Conservation (phyloP, 352 stramenopile species). For the Globisporangium acanthophoron region DNA sequence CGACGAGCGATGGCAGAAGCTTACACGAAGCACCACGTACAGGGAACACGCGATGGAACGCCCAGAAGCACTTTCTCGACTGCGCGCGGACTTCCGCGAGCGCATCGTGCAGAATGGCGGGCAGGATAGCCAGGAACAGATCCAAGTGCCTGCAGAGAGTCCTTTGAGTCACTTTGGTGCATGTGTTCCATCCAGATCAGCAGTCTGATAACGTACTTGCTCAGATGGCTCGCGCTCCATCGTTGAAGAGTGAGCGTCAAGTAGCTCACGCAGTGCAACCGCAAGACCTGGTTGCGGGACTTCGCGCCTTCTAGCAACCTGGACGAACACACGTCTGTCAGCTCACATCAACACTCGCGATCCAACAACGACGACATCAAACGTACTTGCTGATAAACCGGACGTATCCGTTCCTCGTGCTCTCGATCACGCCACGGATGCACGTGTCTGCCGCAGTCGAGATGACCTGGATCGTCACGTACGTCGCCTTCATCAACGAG, state of each 20-base stretch:
- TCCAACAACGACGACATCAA: not conserved
- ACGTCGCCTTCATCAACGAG: slow-evolving; percentile 78
- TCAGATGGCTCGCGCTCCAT: slow-evolving; percentile 63
- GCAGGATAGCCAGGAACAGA: slow-evolving; percentile 53
- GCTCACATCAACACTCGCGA: not conserved
- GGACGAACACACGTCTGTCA: slow-evolving; percentile 1
- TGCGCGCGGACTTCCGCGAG: slow-evolving; percentile 68
- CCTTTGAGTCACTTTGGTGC: not conserved
- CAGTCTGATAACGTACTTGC: slow-evolving; percentile 39
- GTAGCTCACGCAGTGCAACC: slow-evolving; percentile 64
- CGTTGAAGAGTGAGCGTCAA: slow-evolving; percentile 65
- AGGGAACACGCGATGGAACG: slow-evolving; percentile 59
- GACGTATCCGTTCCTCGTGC: slow-evolving; percentile 64
- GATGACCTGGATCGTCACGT: slow-evolving; percentile 84
- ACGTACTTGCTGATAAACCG: slow-evolving; percentile 72
- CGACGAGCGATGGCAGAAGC: not conserved
- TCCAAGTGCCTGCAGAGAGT: slow-evolving; percentile 40
- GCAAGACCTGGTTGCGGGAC: slow-evolving; percentile 71
- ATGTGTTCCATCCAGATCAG: not conserved
- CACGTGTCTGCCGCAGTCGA: slow-evolving; percentile 68
- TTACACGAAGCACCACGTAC: slow-evolving; percentile 16
- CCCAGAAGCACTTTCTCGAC: slow-evolving; percentile 77
- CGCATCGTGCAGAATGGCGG: slow-evolving; percentile 57
- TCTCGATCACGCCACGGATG: slow-evolving; percentile 72
- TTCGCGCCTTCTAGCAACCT: slow-evolving; percentile 75